A percentile compares a stretch with the other conserved stretches of the same genome.
Evolutionary conservation across 2,329 filamentous ascomycete species (phyloP).

Genomic region (Lachnellula hyalina): DNA sequence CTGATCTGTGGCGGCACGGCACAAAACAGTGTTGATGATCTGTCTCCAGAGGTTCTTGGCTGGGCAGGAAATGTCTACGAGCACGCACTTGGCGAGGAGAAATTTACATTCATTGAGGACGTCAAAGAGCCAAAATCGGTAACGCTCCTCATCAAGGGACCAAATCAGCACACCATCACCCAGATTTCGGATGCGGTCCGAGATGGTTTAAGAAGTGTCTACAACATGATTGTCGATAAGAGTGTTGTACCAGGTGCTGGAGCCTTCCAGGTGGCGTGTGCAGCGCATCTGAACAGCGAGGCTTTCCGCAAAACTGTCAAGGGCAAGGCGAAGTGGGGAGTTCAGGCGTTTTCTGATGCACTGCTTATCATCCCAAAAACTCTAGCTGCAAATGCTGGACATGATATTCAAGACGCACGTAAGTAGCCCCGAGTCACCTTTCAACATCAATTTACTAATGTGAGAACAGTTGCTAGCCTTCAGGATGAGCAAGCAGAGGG

Average conservation of each 20-base stretch:
- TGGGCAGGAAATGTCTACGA: slow-evolving; percentile 98
- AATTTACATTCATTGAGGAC: slow-evolving; percentile 97
- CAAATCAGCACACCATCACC: slow-evolving; percentile 91
- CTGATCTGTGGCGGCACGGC: slow-evolving; percentile 85
- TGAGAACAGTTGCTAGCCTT: slow-evolving; percentile 64
- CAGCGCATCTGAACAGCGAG: slow-evolving; percentile 80
- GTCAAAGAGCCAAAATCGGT: slow-evolving; percentile 99
- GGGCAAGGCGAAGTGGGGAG: slow-evolving; percentile 96
- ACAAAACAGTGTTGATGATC: slow-evolving; percentile 94
- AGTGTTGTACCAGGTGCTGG: slow-evolving; percentile 92
- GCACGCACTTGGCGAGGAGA: slow-evolving; percentile 95
- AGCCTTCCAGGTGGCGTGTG: slow-evolving; percentile 92
- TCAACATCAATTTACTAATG: slow-evolving; percentile 16
- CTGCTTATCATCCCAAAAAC: slow-evolving; percentile 96
- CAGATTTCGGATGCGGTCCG: slow-evolving; percentile 96
- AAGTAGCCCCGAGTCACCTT: slow-evolving; percentile 40
- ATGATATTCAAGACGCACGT: slow-evolving; percentile 94
- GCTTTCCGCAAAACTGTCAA: slow-evolving; percentile 86
- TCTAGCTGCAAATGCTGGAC: slow-evolving; percentile 88
- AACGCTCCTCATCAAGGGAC: slow-evolving; percentile 95
- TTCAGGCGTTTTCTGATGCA: slow-evolving; percentile 90
- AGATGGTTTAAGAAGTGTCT: slow-evolving; percentile 90
- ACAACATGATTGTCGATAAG: slow-evolving; percentile 99
- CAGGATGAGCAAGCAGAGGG: slow-evolving; percentile 84
- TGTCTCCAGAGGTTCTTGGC: slow-evolving; percentile 80